Evolutionary conservation across 1,284 basidiomycete species (phyloP).

Genomic region (Trametes polyzona): DNA sequence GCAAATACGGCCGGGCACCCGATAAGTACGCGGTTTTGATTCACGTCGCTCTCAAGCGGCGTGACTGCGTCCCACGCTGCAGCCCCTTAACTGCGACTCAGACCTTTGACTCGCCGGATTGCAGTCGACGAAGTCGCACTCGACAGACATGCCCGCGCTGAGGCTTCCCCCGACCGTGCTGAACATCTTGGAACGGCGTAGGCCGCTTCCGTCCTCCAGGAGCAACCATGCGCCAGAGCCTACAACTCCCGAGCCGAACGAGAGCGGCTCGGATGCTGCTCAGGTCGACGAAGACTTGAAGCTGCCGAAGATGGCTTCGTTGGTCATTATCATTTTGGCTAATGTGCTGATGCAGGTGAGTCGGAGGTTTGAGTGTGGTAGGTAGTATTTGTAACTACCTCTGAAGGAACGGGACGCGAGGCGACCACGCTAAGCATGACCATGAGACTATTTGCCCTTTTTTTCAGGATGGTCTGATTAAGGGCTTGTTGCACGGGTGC

Average conservation of each 20-base stretch:
- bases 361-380: background rate
- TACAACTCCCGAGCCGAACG: slow-evolving; percentile 3
- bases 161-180: slow-evolving; percentile 21
- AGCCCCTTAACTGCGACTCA: too few species aligned
- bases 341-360: slow-evolving; percentile 52
- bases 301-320: slow-evolving; percentile 47
- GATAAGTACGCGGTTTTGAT: too few species aligned
- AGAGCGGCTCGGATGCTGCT: slow-evolving; percentile 3
- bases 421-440: too few species aligned
- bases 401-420: background rate
- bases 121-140: too few species aligned
- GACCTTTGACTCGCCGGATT: too few species aligned
- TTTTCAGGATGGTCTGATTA: too few species aligned
- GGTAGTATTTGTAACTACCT: background rate
- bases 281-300: slow-evolving; percentile 47
- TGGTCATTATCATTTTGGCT: slow-evolving; percentile 47
- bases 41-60: too few species aligned
- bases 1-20: too few species aligned
- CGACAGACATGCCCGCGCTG: slow-evolving; percentile 15
- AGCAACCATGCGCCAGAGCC: background rate
- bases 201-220: background rate
- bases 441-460: too few species aligned
- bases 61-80: too few species aligned
- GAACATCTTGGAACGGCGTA: slow-evolving; percentile 10
- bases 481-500: too few species aligned